Percentiles rank a stretch among this genome's conserved stretches.
phyloP scores from a whole-genome alignment of 148 eudicot genomes.

The Vaccinium vitisidaea region DNA sequence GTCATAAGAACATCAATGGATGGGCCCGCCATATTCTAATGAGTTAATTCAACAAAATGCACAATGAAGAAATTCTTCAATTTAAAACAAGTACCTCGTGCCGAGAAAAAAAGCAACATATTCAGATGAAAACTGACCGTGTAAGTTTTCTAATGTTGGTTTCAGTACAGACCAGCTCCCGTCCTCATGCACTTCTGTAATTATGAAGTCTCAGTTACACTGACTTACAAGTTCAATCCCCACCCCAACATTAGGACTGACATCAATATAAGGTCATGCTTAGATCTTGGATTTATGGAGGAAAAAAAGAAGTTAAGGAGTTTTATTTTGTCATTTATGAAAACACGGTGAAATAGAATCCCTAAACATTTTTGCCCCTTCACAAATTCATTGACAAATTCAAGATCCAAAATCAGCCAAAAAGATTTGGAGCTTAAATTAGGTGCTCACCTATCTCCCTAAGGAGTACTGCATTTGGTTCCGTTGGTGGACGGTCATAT shows the following conservation, averaged over 20 bases:
- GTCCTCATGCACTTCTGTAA: constrained; percentile 82
- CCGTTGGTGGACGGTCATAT: constrained; percentile 91
- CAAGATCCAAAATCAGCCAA: background rate
- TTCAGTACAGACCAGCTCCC: constrained; percentile 81
- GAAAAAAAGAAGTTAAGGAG: background rate
- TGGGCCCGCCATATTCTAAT: background rate
- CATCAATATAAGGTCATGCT: background rate
- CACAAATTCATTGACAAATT: background rate
- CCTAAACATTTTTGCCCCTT: background rate
- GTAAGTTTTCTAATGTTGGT: constrained; percentile 53
- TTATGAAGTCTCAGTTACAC: constrained; percentile 7
- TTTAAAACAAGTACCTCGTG: background rate
- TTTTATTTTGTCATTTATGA: background rate
- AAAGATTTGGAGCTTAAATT: background rate
- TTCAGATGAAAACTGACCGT: constrained; percentile 40
- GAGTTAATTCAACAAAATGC: background rate
- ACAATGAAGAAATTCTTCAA: background rate
- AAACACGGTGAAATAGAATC: background rate
- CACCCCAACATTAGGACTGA: background rate
- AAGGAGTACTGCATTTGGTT: constrained; percentile 70
- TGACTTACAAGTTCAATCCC: background rate
- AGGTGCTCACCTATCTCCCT: constrained; percentile 74
- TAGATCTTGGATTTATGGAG: background rate
- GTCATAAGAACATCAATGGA: background rate
- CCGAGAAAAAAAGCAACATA: background rate